These are phyloP conservation scores for Combretum micranthum DNA, from an alignment of 345 rosid genomes.

Conservation along the genomic window DNA sequence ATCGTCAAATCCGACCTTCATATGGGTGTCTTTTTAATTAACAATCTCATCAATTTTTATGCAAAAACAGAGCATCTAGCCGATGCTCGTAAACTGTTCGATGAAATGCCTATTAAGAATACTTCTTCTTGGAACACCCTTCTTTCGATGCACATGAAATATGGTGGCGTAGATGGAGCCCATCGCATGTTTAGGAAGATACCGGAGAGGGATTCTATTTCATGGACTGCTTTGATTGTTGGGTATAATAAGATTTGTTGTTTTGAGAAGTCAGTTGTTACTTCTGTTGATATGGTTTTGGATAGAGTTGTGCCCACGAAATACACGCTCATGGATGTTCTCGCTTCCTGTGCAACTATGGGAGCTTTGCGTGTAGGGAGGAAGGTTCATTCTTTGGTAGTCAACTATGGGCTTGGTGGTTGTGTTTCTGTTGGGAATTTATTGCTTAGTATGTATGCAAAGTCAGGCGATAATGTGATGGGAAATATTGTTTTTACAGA, in stretches of 20 bases:
- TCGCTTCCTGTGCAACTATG: too few relatives aligned
- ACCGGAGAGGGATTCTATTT: conserved; percentile 69
- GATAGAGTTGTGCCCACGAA: conserved; percentile 47
- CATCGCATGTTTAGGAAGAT: conserved; percentile 33
- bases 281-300: conserved; percentile 44
- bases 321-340: conserved; percentile 61
- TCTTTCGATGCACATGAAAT: conserved; percentile 59
- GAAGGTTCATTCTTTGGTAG: too few relatives aligned
- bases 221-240: conserved; percentile 83
- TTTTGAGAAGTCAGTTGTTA: conserved; percentile 41
- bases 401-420: too few relatives aligned
- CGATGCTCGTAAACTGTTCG: conserved; percentile 58
- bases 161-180: conserved; percentile 38
- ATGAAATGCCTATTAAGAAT: conserved; percentile 76
- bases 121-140: conserved; percentile 77
- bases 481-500: conserved; percentile 58
- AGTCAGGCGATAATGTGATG: conserved; percentile 45
- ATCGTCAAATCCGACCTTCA: conserved; percentile 56
- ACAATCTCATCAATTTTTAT: too few relatives aligned
- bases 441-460: conserved; percentile 77
- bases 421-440: too few relatives aligned
- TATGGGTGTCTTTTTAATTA: too few relatives aligned
- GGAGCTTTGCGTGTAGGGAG: too few relatives aligned
- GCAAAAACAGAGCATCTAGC: too few relatives aligned
- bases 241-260: too few relatives aligned